Evolutionary conservation across 2,329 filamentous ascomycete species (phyloP).

Genomic region (Penicillium brasilianum): DNA sequence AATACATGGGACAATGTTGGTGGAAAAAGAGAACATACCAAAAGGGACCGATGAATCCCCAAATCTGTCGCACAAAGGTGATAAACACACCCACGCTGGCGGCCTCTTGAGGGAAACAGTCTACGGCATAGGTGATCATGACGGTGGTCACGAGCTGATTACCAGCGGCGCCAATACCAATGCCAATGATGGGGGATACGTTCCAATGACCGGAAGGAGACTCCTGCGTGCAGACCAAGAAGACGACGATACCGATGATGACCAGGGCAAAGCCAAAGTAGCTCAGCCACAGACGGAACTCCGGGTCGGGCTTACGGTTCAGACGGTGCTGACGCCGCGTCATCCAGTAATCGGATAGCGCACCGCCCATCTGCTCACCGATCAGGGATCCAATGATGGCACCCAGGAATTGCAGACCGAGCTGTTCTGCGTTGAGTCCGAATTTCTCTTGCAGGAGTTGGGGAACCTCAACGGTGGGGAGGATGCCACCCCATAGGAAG

Average conservation of each 20-base stretch:
- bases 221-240: conserved; percentile 60
- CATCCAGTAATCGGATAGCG: conserved; percentile 64
- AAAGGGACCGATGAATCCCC: conserved; percentile 47
- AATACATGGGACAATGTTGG: neutral
- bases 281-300: conserved; percentile 64
- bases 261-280: conserved; percentile 59
- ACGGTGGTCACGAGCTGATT: conserved; percentile 69
- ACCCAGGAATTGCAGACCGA: conserved; percentile 64
- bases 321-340: conserved; percentile 38
- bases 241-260: conserved; percentile 62
- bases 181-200: conserved; percentile 62
- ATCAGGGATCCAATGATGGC: conserved; percentile 64
- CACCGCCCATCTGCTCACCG: conserved; percentile 66
- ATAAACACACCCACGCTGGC: conserved; percentile 66
- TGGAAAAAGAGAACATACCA: conserved; percentile 37
- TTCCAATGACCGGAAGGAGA: conserved; percentile 56
- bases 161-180: conserved; percentile 58
- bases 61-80: conserved; percentile 58
- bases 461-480: conserved; percentile 65
- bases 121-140: conserved; percentile 64
- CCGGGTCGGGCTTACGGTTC: conserved; percentile 53
- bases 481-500: conserved; percentile 61
- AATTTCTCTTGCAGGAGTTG: conserved; percentile 63
- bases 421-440: conserved; percentile 61
- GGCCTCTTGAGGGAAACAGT: conserved; percentile 61